Evolutionary conservation across 2,329 filamentous ascomycete species (phyloP), one percentile per base, ranked within the genome.

Genomic region (Juglanconis juglandina): DNA sequence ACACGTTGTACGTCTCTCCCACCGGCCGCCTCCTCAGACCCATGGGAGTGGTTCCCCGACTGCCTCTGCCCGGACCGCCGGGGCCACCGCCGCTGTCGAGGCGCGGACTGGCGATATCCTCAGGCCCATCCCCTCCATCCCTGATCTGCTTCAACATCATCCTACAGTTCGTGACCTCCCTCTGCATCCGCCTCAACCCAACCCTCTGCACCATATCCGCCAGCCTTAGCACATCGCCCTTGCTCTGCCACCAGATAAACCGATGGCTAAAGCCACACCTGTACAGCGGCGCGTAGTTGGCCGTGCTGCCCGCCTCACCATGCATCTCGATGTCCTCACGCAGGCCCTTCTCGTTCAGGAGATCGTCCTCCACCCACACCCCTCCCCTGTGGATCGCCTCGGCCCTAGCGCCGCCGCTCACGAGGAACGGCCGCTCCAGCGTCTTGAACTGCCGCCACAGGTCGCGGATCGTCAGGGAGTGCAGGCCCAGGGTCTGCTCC

Each of bases 221-320:
- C 35, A 66, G 54, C 30, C 46, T 59, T n/a, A 53, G 11, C 5
- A 66, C 65, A 41, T 64, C 60, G 5, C 32, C 44, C 41, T 66
- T 64, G 60, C 34, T 63, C 55, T 62, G 60, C 58, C 61, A 65
- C 65, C 65, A 66, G 49, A 65, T 54, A 52, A 66, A 63, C 8
- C 65, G 58, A 48, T 62, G 62, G 14, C 49, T 30, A 35, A 66
- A 65, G 53, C 54, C 61, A 32, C 65, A 66, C 32, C 59, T 59
- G 53, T 66, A 66, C 6, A 61, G 35, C 1, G 54, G 42, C 17
- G 59, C 48, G 55, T 60, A 65, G 44, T 61, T 60, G 42, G 48
- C 59, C 11, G 56, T 59, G 24, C 56, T 51, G 4, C 39, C 59
- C 8, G 37, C 34, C 30, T 64, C 62, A 10, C 59, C 59, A 30